A percentile compares a stretch with the other conserved stretches of the same genome.
Evolutionary conservation across 805 yeast species (phyloP).

Genomic region (Scheffersomyces amazonensis): DNA sequence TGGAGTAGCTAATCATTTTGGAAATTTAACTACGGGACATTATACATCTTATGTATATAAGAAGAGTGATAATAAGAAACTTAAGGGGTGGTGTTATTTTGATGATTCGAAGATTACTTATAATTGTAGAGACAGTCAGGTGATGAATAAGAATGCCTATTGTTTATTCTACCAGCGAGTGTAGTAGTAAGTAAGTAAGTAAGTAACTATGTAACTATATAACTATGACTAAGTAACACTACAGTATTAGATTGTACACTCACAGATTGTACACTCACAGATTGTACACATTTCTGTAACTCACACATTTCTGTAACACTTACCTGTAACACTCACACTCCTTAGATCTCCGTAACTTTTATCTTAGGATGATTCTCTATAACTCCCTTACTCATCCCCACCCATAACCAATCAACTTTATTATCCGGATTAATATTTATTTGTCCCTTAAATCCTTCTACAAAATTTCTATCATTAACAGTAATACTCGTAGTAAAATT

Average conservation of each 20-base stretch:
- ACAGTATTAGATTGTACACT: too few relatives aligned
- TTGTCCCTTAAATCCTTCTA: conserved; percentile 73
- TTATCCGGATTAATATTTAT: conserved; percentile 45
- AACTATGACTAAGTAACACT: too few relatives aligned
- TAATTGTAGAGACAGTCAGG: conserved; percentile 48
- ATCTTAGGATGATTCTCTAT: conserved; percentile 56
- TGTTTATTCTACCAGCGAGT: conserved; percentile 71
- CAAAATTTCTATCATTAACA: conserved; percentile 77
- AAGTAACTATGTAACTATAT: too few relatives aligned
- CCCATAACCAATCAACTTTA: conserved; percentile 65
- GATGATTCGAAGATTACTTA: conserved; percentile 73
- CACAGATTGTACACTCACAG: neutral
- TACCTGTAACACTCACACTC: neutral
- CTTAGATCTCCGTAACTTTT: conserved; percentile 22
- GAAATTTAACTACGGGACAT: conserved; percentile 83
- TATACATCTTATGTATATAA: conserved; percentile 80
- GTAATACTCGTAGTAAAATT: conserved; percentile 75
- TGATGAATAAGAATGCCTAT: conserved; percentile 74
- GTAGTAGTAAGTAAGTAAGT: too few relatives aligned
- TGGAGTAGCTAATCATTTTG: conserved; percentile 83
- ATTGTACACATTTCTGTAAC: neutral
- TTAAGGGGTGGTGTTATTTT: conserved; percentile 72
- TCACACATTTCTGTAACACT: neutral
- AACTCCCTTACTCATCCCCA: conserved; percentile 57
- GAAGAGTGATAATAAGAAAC: conserved; percentile 35